Evolutionary conservation across 2,329 filamentous ascomycete genomes (phyloP).

Genomic region (Pseudocercospora macadamiae): DNA sequence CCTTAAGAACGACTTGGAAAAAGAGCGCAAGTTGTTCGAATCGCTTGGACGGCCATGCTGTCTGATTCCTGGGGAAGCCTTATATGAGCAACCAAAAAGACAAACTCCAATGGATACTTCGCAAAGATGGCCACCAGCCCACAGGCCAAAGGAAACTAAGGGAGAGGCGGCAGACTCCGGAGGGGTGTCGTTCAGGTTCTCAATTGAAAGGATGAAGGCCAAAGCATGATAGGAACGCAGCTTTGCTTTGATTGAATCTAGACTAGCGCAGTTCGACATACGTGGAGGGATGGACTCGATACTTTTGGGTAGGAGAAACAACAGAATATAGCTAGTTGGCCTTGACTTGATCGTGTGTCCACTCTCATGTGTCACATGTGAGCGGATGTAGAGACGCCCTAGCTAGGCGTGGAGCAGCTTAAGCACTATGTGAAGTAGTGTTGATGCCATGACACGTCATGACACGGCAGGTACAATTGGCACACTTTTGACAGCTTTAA

Average conservation of each 20-base stretch:
- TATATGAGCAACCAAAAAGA: neutral
- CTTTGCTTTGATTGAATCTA: neutral
- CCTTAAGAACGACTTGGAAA: constrained; percentile 23
- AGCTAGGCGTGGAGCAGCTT: no score
- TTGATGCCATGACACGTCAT: neutral
- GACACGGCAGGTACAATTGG: neutral
- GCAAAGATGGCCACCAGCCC: neutral
- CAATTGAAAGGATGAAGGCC: neutral
- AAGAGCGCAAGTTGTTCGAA: constrained; percentile 18
- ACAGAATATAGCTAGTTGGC: neutral
- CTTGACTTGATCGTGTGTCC: neutral
- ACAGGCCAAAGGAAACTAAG: neutral
- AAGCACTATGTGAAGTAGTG: neutral
- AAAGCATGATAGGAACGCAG: neutral
- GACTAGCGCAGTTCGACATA: neutral
- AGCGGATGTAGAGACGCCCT: no score
- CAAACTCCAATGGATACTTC: neutral
- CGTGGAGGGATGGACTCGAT: neutral
- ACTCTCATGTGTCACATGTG: neutral
- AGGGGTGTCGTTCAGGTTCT: neutral
- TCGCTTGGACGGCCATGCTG: constrained; percentile 20
- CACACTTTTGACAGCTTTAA: no score
- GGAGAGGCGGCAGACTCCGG: no score
- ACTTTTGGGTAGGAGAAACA: neutral
- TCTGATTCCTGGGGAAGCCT: constrained; percentile 16